Conservation (phyloP, 2,329 filamentous ascomycete species). For the Aspergillus sp. region DNA sequence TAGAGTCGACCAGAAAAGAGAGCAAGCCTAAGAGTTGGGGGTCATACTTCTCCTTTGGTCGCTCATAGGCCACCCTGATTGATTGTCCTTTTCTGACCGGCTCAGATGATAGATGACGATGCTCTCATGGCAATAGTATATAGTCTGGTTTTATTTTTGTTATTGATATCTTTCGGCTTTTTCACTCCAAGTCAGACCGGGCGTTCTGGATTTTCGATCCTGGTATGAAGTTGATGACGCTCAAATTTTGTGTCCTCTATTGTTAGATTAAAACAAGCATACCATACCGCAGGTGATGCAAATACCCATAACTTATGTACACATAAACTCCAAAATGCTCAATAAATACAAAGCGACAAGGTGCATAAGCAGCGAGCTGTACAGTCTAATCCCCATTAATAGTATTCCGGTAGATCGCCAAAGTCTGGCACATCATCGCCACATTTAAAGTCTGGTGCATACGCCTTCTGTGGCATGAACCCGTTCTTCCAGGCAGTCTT, state of each 20-base stretch:
- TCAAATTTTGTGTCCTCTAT: no score
- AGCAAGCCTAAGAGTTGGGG: not conserved
- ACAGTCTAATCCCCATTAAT: constrained; percentile 25
- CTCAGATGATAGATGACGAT: no score
- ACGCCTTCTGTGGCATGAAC: constrained; percentile 72
- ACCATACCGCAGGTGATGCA: no score
- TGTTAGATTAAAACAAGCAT: no score
- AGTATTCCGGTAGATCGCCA: constrained; percentile 41
- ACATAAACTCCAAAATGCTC: not conserved
- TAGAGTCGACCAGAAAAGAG: not conserved
- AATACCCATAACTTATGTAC: no score
- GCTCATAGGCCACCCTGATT: not conserved
- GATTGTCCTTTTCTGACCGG: not conserved
- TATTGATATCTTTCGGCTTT: no score
- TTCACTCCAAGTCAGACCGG: no score
- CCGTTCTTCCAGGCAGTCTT: constrained; percentile 66
- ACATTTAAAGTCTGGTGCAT: constrained; percentile 68
- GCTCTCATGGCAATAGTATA: no score
- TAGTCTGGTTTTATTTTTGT: no score
- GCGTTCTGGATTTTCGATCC: no score
- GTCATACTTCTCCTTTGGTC: constrained; percentile 2
- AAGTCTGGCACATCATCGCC: constrained; percentile 46
- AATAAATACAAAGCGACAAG: constrained; percentile 9
- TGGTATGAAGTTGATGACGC: no score
- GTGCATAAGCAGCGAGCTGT: not conserved